These are phyloP conservation scores for Lachnellula hyalina DNA, from an alignment of 2,329 filamentous ascomycete genomes.

Conservation along the genomic window DNA sequence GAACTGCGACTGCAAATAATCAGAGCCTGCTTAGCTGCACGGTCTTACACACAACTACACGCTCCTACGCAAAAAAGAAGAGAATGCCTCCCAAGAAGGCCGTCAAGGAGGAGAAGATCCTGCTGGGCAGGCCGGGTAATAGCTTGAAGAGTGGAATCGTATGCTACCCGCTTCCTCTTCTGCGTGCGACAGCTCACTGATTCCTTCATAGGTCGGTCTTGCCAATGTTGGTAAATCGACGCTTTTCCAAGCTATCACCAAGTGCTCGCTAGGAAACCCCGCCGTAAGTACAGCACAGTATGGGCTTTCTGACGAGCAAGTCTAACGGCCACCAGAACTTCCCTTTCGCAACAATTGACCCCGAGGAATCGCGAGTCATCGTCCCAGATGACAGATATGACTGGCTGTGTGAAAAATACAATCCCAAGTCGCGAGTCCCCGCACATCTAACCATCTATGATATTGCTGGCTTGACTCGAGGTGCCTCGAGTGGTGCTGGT, in stretches of 20 bases:
- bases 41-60: constrained; percentile 42
- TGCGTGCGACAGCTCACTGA: constrained; percentile 9
- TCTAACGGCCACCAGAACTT: constrained; percentile 64
- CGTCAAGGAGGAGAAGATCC: constrained; percentile 89
- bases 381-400: constrained; percentile 95
- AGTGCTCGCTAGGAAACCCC: constrained; percentile 94
- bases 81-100: constrained; percentile 92
- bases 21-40: constrained; percentile 33
- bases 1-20: constrained; percentile 36
- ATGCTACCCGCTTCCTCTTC: constrained; percentile 35
- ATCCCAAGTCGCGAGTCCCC: constrained; percentile 94
- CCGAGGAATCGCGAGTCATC: constrained; percentile 94
- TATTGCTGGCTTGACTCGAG: constrained; percentile 92
- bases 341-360: constrained; percentile 97
- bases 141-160: constrained; percentile 99
- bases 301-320: constrained; percentile 24
- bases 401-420: constrained; percentile 94
- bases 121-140: constrained; percentile 93
- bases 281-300: constrained; percentile 55
- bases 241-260: constrained; percentile 98
- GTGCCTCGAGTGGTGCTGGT: constrained; percentile 94
- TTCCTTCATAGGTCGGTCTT: constrained; percentile 70
- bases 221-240: constrained; percentile 99
- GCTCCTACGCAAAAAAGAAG: constrained; percentile 53
- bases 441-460: constrained; percentile 98